Conservation (phyloP, 1,139 yeast genomes). For the Geotrichum candidum region DNA sequence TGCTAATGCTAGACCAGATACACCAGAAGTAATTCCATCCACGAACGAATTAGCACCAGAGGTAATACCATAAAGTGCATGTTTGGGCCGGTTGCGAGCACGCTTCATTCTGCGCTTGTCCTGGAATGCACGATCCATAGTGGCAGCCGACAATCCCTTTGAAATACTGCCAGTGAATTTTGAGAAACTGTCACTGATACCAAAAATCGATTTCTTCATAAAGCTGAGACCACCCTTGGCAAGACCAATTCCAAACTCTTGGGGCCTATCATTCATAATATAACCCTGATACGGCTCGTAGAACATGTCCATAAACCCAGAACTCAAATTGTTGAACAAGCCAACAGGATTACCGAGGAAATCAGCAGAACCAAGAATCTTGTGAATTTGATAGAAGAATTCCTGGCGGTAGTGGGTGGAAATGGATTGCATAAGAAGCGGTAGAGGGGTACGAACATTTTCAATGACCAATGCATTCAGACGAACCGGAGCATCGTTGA, state of each 20-base stretch:
- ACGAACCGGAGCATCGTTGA: conserved; percentile 92
- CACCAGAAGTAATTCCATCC: conserved; percentile 81
- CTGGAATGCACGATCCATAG: conserved; percentile 81
- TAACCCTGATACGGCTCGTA: conserved; percentile 97
- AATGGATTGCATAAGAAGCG: conserved; percentile 63
- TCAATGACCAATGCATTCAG: conserved; percentile 83
- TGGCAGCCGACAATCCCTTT: conserved; percentile 86
- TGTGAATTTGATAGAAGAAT: conserved; percentile 85
- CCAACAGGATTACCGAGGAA: conserved; percentile 97
- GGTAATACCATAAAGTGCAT: conserved; percentile 82
- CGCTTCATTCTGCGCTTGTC: conserved; percentile 68
- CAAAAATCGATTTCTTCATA: conserved; percentile 89
- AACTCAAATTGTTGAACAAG: conserved; percentile 80
- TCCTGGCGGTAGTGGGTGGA: conserved; percentile 89
- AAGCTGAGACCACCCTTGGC: conserved; percentile 96
- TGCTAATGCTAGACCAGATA: conserved; percentile 83
- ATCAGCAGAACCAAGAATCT: conserved; percentile 93
- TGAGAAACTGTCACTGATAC: conserved; percentile 87
- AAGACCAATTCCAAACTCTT: conserved; percentile 87
- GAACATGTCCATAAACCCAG: conserved; percentile 93
- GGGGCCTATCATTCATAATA: conserved; percentile 89
- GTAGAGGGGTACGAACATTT: conserved; percentile 80
- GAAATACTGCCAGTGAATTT: conserved; percentile 92
- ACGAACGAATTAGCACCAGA: conserved; percentile 85
- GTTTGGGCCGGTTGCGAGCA: conserved; percentile 73